Evolutionary conservation across 139 green algal species (phyloP), one percentile per base, ranked within the genome.

Genomic region (Bryopsis sp.): DNA sequence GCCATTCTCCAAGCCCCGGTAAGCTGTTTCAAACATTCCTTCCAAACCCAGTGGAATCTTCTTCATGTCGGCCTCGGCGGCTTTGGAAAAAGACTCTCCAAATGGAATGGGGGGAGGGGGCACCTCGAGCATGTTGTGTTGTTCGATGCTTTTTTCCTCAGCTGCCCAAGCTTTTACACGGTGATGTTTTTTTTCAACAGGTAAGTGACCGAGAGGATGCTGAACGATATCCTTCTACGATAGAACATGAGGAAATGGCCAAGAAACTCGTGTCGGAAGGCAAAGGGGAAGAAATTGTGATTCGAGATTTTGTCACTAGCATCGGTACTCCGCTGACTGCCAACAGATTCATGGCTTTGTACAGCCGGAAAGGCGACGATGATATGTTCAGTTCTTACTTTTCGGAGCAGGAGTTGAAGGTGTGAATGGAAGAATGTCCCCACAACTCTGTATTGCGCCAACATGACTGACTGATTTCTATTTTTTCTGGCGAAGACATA

Each of bases 171-270:
- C n/a, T n/a, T n/a, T n/a, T n/a, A n/a, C n/a, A n/a, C n/a, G n/a
- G n/a, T n/a, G n/a, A n/a, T n/a, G n/a, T n/a, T n/a, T 8, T 64
- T 65, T 2, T 34, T 8, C 1, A 54, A 26, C 58, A 82, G 79
- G 69, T 85, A 2, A 82, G 70, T 37, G 85, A 92, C 48, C 58
- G 71, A 2, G 84, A 92, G 57, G 83, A 39, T 26, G 66, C 85
- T 31, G 65, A 61, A 0, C 60, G 33, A 2, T 60, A 72, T 47
- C 64, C 75, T 0, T 43, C 65, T 4, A 84, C 78, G 0, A 2
- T 29, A 7, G 50, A 73, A 2, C 35, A 37, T 2, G 33, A 78
- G 8, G 33, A 34, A 26, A 11, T 37, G 22, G 82, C 81, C 2
- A 33, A 74, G 48, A 54, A 59, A 11, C 64, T 92, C 71, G 54